Base-by-base conservation (phyloP, 225 moss, liverwort and hornwort species). In the Marchantia paleacea region DNA sequence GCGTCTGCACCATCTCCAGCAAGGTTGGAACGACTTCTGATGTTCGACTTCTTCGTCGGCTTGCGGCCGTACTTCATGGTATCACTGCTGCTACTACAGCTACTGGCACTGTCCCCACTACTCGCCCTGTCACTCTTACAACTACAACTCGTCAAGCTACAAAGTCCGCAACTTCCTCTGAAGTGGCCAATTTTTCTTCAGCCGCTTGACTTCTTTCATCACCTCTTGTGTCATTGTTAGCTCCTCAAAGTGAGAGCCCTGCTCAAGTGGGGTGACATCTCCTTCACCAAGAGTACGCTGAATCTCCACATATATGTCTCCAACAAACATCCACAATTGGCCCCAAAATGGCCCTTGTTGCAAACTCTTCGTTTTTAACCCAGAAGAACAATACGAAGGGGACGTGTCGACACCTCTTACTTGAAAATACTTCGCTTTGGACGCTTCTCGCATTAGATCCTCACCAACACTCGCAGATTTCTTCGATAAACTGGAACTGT, bases 111-210 rank as follows among this genome's bases (percentile, higher is more conserved):
- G 62, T 83, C 84, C 48, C 99, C 99, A 86, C 99, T 95, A 52
- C 93, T 95, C 20, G 95, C 99, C 83, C 95, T 86, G 81, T 95
- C 95, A 89, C 88, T 95, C 80, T 94, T 90, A 80, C 99, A 99
- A 75, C 95, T 99, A 79, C 95, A 99, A 80, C 94, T 95, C 52
- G 90, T 91, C 80, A 99, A 80, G 72, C 95, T 95, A 78, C 95
- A 99, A 70, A 99, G 89, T 69, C 90, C 91, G 72, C 99, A 99
- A 75, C 82, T 95, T 15, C 88, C 90, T 85, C 89, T 89, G 75
- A 90, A 85, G 50, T 89, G 92, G 7, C 92, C 92, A 72, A 92
- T 89, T 81, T 95, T 99, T 99, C 87, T 94, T 99, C 81, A 99
- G 81, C 58, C 99, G 87, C 82, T 95, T 99, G 69, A 99, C 99